Base-by-base conservation (phyloP, 2,329 filamentous ascomycete genomes). In the Emergomyces pasteurianus region DNA sequence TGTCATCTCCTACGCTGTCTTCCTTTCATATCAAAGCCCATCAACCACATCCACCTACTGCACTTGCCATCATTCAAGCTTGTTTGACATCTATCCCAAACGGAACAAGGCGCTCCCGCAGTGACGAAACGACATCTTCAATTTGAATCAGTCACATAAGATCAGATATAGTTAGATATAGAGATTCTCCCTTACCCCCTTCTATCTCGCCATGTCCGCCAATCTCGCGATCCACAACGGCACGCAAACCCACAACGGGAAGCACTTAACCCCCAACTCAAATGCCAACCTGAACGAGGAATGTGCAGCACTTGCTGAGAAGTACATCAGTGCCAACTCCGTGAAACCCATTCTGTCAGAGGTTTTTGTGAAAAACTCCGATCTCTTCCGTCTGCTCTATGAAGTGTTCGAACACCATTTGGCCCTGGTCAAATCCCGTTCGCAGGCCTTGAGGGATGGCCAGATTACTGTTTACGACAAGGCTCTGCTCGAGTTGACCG, bases 401-500 rank as follows among this genome's bases (percentile, higher is more conserved):
- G 64, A 70, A 36, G 67, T 74, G 18, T 59, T 78, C 49, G 66
- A 66, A 26, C 72, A 71, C 50, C 73, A 76, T 60, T 60, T 74
- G 18, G 63, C 65, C 10, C 63, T 75, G 31, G 67, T 76, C 62
- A 69, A 68, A 50, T 67, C 67, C 31, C 75, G 75, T 54, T 72
- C 73, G 1, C 68, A 71, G 59, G 64, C 66, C 3, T 65, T 73
- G n/a, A 61, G 72, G 38, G 70, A 74, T 49, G 69, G 67, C 7
- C 69, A 77, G 58, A 63, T 77, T 61, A 77, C 72, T 1, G 63
- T 77, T 62, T 77, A 72, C 38, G 76, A 78, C 65, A 72, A 69
- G 60, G 70, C 71, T n/a, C 63, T 78, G 21, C 58, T 77, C 49
- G 61, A 66, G 9, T 65, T 77, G 38, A 73, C 70, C 14, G 62